A percentile compares a stretch with the other conserved stretches of the same genome.
phyloP scores from a whole-genome alignment of 1,139 yeast genomes.

The Cylindricascospora bacillispora region DNA sequence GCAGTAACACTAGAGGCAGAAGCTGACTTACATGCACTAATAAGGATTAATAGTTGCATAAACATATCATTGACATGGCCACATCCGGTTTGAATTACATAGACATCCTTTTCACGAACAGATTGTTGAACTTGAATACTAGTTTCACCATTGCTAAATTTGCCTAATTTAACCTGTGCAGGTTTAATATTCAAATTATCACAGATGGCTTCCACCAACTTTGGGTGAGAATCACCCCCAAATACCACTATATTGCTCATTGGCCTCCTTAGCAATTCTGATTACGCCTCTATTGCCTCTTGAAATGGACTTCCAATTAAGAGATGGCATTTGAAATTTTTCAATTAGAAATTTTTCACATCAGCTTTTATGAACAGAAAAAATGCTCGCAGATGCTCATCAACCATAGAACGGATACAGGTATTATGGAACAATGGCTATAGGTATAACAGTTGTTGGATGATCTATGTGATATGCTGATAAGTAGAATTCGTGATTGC shows the following conservation, averaged over 20 bases:
- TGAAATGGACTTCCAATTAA: no score
- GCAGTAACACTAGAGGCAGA: slow-evolving; percentile 91
- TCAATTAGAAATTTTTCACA: no score
- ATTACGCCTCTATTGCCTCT: no score
- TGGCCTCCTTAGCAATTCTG: no score
- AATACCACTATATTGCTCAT: slow-evolving; percentile 64
- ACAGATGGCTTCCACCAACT: slow-evolving; percentile 47
- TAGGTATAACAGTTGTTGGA: no score
- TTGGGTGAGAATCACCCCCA: slow-evolving; percentile 61
- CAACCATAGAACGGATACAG: no score
- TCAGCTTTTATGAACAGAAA: no score
- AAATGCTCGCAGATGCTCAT: no score
- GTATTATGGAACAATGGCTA: no score
- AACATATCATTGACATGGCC: slow-evolving; percentile 89
- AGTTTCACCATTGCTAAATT: slow-evolving; percentile 82
- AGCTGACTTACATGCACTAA: slow-evolving; percentile 92
- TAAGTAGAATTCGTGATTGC: no score
- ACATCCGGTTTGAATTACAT: slow-evolving; percentile 54
- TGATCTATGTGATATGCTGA: no score
- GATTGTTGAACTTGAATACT: slow-evolving; percentile 70
- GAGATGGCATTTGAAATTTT: no score
- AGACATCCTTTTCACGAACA: slow-evolving; percentile 89
- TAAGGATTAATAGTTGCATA: slow-evolving; percentile 74
- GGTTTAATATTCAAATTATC: slow-evolving; percentile 52
- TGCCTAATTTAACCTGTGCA: slow-evolving; percentile 44